A percentile compares a stretch with the other conserved stretches of the same genome.
Evolutionary conservation across 306 rosid species (phyloP).

Genomic region (Begonia peltatifolia): DNA sequence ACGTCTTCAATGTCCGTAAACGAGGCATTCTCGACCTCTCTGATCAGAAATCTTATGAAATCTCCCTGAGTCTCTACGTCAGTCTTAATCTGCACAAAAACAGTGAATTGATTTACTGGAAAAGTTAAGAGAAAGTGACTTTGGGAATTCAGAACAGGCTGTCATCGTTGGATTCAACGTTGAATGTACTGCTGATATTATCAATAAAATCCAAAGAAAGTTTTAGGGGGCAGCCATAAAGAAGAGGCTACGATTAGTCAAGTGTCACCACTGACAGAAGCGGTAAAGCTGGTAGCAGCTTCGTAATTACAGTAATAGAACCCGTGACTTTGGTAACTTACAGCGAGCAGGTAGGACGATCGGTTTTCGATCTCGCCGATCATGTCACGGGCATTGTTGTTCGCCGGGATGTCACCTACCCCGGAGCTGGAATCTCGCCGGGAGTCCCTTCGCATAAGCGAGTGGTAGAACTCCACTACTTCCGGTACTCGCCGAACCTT

Average conservation of each 20-base stretch:
- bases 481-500: slow-evolving; percentile 83
- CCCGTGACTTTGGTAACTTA: slow-evolving; percentile 31
- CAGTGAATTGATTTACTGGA: neutral
- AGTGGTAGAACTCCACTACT: slow-evolving; percentile 95
- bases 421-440: slow-evolving; percentile 43
- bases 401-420: slow-evolving; percentile 29
- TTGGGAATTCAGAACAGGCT: too few species aligned
- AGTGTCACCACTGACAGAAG: slow-evolving; percentile 20
- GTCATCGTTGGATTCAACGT: too few species aligned
- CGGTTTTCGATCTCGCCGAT: slow-evolving; percentile 99
- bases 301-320: slow-evolving; percentile 15
- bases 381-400: slow-evolving; percentile 86
- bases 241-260: slow-evolving; percentile 18
- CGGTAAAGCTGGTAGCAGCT: slow-evolving; percentile 25
- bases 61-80: slow-evolving; percentile 98
- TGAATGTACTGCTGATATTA: neutral
- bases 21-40: slow-evolving; percentile 82
- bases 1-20: slow-evolving; percentile 73
- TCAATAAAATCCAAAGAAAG: slow-evolving; percentile 20
- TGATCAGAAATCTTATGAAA: slow-evolving; percentile 72
- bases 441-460: slow-evolving; percentile 83
- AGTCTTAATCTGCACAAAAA: slow-evolving; percentile 57
- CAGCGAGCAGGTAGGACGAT: slow-evolving; percentile 75
- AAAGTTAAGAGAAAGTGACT: too few species aligned
- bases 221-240: slow-evolving; percentile 8